Evolutionary conservation across 306 rosid species (phyloP), one percentile per base, ranked within the genome.

Genomic region (Datisca glomerata): DNA sequence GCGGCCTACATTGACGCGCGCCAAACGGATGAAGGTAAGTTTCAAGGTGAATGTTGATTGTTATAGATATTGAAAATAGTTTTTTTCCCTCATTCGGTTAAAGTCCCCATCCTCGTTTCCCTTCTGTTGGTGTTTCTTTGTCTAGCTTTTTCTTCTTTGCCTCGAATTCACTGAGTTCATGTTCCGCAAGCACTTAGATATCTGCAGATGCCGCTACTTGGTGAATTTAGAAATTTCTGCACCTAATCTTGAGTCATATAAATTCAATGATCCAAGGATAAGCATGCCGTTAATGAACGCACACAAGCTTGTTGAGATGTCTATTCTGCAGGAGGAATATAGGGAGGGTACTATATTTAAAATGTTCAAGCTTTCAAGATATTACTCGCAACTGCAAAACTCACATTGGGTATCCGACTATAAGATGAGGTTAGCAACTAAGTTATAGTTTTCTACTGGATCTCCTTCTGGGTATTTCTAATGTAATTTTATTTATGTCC

Each of bases 211-310:
- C 38, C 5, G 12, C 38, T 15, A 28, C 16, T 23, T 46, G 22
- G 23, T 25, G 22, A 46, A 33, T 19, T 29, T 46, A 28, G 51
- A 46, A 19, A 28, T 46, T 46, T 46, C 36, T 17, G 36, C 39
- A 18, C 47, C 47, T 12, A 46, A 46, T 46, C 25, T 46, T 46
- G 51, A 15, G 17, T 46, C 51, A 13, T 18, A 25, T 25, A 16
- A 25, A 28, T 46, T 25, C 19, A 28, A 12, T 46, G 51, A 38
- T 2, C 51, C 39, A 12, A 24, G 17, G 36, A 27, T 46, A 29
- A 12, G 28, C 39, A 28, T 46, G 51, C 37, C 39, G 2, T 5
- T 46, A 1, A 29, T 15, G 25, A 8, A 28, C 23, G 12, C 36
- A 29, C 51, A 36, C 39, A 46, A 46, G 37, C 51, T 46, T 6